Evolutionary conservation across 371 early-diverging fungal genomes (phyloP), one percentile per base, ranked within the genome.

Genomic region (Entomophthora muscae): DNA sequence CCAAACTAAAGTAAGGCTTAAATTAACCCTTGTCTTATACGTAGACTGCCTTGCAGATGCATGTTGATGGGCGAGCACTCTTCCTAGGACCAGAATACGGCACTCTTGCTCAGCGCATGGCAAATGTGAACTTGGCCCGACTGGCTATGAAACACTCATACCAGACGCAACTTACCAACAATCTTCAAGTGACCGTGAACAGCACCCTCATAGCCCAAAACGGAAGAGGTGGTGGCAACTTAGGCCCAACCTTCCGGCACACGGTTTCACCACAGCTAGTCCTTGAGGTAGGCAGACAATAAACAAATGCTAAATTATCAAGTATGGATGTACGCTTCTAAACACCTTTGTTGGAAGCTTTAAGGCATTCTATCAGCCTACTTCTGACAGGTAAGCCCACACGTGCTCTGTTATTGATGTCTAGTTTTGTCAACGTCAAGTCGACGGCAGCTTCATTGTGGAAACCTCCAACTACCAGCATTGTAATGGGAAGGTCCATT

Each of bases 211-310:
- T 84, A 3, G 76, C 87, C 0, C 68, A 84, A 52, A 82, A 82
- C 62, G 90, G 90, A 55, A 76, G 85, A 68, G 89, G 91, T 32
- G 83, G 80, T 22, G 90, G 89, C 52, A 86, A 83, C 58, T 69
- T 90, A 13, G 69, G 80, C 53, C 86, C 82, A 21, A 86, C 86
- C 0, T 60, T 89, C 53, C 80, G 87, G 2, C 89, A 89, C 69
- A 75, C 85, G 23, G 71, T 85, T 31, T 83, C 87, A 17, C 83
- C 87, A 17, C 79, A 78, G 61, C 65, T 86, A 24, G 82, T 80
- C 73, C 78, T 79, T 17, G 89, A 84, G 67, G 84, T 81, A 76
- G 66, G 66, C 42, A 32, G 27, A n/a, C 21, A 24, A 23, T 17
- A 64, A 27, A 64, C 29, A 21, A 26, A 1, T 60, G 57, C 2